Base-by-base conservation (phyloP, 1,284 basidiomycete species). In the Trametes versicolor region DNA sequence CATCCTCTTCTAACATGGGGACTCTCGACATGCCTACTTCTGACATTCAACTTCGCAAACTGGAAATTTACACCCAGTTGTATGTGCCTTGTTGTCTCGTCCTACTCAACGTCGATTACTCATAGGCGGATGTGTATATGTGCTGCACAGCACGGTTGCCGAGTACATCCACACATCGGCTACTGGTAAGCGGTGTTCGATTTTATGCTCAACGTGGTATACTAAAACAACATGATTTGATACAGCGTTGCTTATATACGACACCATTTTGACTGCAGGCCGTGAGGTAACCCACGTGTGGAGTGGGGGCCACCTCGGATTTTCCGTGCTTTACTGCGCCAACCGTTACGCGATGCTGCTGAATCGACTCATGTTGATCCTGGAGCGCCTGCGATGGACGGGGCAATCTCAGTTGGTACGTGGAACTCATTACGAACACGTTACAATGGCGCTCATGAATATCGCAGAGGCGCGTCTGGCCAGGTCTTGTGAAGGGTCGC, bases 131-230 rank as follows among this genome's bases (percentile, higher is more conserved):
- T 29, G 25, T 27, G 23, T 48, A 21, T 47, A 4, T 45, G 19
- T 8, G 8, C 19, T 49, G 9, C 48, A 49, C 48, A 49, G 48
- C 48, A 29, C 48, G 15, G 58, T 66, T 19, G 65, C 53, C 3
- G 25, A 63, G 27, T 63, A 63, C 27, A 63, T 62, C 36, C 65
- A 66, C 45, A 50, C 41, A 23, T 59, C 61, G 9, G 65, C 58
- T n/a, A 66, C 65, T 47, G 47, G 65, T 63, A 54, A 58, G 50
- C 39, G 37, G n/a, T 15, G 21, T n/a, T 5, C 25, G 34, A 41
- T 41, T 0, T 39, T 10, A 7, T 25, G 25, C 41, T 41, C 23
- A 7, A 25, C 23, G 23, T 34, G 7, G 23, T 13, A n/a, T n/a
- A 19, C 6, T 2, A 12, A 10, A 1, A 4, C 17, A n/a, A 37